Conservation (phyloP, 208 protist species). For the Trypanosoma rangeli region DNA sequence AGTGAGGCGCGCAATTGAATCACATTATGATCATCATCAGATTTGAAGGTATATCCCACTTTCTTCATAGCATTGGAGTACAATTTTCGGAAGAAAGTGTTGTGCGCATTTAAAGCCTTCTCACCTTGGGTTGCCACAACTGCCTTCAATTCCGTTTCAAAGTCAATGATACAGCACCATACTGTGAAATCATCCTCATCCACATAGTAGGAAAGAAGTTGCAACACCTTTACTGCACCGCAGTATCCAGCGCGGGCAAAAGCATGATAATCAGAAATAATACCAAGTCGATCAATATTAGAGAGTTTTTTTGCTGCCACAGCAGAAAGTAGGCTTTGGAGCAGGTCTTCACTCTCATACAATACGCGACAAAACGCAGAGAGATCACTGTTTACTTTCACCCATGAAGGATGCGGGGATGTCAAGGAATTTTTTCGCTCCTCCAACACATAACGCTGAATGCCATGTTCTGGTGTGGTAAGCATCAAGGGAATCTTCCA, state of each 20-base stretch:
- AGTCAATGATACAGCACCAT: slow-evolving; percentile 40
- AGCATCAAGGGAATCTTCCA: slow-evolving; percentile 70
- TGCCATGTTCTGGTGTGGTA: slow-evolving; percentile 10
- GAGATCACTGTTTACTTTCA: slow-evolving; percentile 70
- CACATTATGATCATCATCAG: slow-evolving; percentile 35
- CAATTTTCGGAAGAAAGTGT: slow-evolving; percentile 54
- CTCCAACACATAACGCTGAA: slow-evolving; percentile 15
- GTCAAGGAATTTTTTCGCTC: slow-evolving; percentile 24
- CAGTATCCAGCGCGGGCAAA: slow-evolving; percentile 69
- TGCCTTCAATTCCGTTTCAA: slow-evolving; percentile 50
- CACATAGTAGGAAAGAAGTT: slow-evolving; percentile 30
- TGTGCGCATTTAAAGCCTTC: slow-evolving; percentile 38
- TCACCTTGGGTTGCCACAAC: slow-evolving; percentile 35
- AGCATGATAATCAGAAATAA: slow-evolving; percentile 70
- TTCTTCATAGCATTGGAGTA: slow-evolving; percentile 42
- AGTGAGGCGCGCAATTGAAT: slow-evolving; percentile 45
- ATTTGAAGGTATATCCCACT: slow-evolving; percentile 30
- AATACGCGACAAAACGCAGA: slow-evolving; percentile 76
- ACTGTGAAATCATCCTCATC: slow-evolving; percentile 41
- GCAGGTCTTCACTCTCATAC: slow-evolving; percentile 50
- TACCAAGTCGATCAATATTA: slow-evolving; percentile 56
- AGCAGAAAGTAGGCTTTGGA: slow-evolving; percentile 40
- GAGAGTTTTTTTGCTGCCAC: slow-evolving; percentile 42
- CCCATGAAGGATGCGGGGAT: slow-evolving; percentile 38
- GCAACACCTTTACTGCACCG: slow-evolving; percentile 37